Percentiles rank a stretch among this genome's conserved stretches.
Evolutionary conservation across 106 monocot species (phyloP).

Genomic region (Hemerocallis citrina): DNA sequence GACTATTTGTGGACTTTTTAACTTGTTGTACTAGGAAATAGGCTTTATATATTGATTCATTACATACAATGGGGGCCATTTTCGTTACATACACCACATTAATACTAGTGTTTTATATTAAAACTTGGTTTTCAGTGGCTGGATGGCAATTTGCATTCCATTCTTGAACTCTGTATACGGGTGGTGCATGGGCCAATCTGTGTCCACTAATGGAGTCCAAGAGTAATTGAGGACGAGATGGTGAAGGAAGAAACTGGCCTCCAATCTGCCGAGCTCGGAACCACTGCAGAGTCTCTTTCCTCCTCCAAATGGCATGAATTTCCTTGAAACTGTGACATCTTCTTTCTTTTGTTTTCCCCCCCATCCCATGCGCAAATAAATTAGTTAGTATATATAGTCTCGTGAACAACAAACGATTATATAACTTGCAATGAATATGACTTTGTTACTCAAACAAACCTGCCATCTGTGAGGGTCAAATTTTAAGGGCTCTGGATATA

Average conservation of each 20-base stretch:
- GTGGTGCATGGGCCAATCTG: slow-evolving; percentile 21
- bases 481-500: slow-evolving; percentile 14
- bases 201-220: slow-evolving; percentile 14
- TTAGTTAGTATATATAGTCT: background rate
- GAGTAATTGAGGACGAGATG: slow-evolving; percentile 29
- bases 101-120: no score
- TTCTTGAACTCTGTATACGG: slow-evolving; percentile 31
- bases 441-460: background rate
- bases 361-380: background rate
- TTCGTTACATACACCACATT: no score
- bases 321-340: slow-evolving; percentile 8
- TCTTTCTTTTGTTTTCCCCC: background rate
- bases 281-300: slow-evolving; percentile 32
- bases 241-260: slow-evolving; percentile 24
- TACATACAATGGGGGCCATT: no score
- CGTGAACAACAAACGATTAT: no score
- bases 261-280: slow-evolving; percentile 14
- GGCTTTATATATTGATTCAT: no score
- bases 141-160: slow-evolving; percentile 11
- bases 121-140: no score
- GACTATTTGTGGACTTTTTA: no score
- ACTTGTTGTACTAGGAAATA: no score
- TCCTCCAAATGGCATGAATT: slow-evolving; percentile 34
- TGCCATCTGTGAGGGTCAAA: slow-evolving; percentile 38
- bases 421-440: background rate